Evolutionary conservation across 2,329 filamentous ascomycete species (phyloP).

Genomic region (Stemphylium lycopersici): DNA sequence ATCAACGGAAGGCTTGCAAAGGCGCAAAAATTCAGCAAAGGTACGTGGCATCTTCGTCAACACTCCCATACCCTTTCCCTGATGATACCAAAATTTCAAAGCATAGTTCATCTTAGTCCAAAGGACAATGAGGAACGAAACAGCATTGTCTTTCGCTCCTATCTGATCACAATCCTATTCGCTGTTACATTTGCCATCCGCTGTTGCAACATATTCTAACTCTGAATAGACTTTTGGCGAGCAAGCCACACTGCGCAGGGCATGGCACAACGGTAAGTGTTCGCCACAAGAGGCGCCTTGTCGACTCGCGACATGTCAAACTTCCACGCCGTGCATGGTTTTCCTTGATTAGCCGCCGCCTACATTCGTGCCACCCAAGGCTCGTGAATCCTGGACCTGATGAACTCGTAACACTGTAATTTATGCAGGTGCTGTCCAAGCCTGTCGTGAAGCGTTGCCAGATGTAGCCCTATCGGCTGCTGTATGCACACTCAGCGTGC

Average conservation of each 20-base stretch:
- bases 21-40: slow-evolving; percentile 11
- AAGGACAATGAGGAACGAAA: slow-evolving; percentile 49
- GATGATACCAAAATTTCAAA: slow-evolving; percentile 49
- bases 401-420: slow-evolving; percentile 11
- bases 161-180: slow-evolving; percentile 39
- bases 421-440: slow-evolving; percentile 23
- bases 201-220: slow-evolving; percentile 12
- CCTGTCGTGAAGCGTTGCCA: slow-evolving; percentile 25
- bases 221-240: slow-evolving; percentile 4
- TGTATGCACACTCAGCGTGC: slow-evolving; percentile 18
- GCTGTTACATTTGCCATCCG: background rate
- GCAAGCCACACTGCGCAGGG: background rate
- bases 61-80: slow-evolving; percentile 25
- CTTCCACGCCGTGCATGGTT: slow-evolving; percentile 11
- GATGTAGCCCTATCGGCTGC: slow-evolving; percentile 21
- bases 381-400: slow-evolving; percentile 5
- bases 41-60: slow-evolving; percentile 29
- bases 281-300: background rate
- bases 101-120: slow-evolving; percentile 54
- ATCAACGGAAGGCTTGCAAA: background rate
- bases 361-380: slow-evolving; percentile 19
- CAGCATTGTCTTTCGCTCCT: slow-evolving; percentile 53
- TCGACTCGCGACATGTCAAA: background rate
- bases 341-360: slow-evolving; percentile 19
- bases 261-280: slow-evolving; percentile 2